Percentiles rank a stretch among this genome's conserved stretches.
Conservation (phyloP, 2,329 filamentous ascomycete species). For the Bipolaris victoriae region DNA sequence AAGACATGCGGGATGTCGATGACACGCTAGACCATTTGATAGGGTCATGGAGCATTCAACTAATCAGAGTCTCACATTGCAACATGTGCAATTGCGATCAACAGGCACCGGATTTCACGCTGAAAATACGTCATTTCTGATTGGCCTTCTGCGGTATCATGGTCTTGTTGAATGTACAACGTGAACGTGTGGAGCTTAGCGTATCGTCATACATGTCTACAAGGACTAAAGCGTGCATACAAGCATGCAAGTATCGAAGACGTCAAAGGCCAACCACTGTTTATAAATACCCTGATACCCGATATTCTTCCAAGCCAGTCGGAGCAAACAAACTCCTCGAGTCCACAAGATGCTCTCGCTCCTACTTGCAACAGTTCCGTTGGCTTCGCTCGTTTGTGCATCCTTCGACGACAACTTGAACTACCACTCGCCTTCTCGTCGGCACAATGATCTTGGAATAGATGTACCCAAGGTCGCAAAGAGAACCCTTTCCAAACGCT, state of each 20-base stretch:
- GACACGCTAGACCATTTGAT: background rate
- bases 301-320: background rate
- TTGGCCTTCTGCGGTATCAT: conserved; percentile 6
- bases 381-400: conserved; percentile 25
- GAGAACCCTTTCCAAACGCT: conserved; percentile 48
- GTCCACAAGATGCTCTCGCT: conserved; percentile 21
- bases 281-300: conserved; percentile 6
- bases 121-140: conserved; percentile 9
- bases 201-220: conserved; percentile 5
- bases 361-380: conserved; percentile 21
- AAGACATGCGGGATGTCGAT: background rate
- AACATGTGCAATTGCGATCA: conserved; percentile 24
- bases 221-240: background rate
- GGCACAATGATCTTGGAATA: conserved; percentile 68
- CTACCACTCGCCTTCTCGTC: conserved; percentile 68
- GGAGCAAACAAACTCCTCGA: background rate
- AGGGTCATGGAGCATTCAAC: conserved; percentile 1
- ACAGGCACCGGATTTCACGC: conserved; percentile 16
- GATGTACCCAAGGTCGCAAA: conserved; percentile 65
- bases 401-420: conserved; percentile 61
- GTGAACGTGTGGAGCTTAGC: background rate
- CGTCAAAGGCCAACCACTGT: background rate
- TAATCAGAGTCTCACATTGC: conserved; percentile 13
- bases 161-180: conserved; percentile 4
- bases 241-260: background rate